Evolutionary conservation across 177 flowering plant genomes (phyloP).

Genomic region (Vitis hybrid): DNA sequence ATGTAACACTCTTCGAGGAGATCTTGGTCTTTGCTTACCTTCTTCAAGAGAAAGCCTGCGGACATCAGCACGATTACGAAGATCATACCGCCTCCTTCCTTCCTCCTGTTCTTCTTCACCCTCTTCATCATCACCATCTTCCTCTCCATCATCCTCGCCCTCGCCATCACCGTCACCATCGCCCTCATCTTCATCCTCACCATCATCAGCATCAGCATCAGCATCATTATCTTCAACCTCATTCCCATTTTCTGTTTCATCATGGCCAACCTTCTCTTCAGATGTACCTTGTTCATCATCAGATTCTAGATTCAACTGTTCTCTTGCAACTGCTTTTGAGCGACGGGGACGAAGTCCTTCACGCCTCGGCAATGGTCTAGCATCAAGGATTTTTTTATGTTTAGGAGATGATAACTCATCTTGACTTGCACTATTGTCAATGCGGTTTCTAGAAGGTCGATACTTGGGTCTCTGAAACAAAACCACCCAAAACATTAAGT

Average conservation of each 20-base stretch:
- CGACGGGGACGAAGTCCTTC: slow-evolving; percentile 92
- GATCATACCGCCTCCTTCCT: slow-evolving; percentile 91
- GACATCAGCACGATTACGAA: slow-evolving; percentile 93
- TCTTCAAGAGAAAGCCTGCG: slow-evolving; percentile 73
- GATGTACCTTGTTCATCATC: slow-evolving; percentile 76
- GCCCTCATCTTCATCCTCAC: slow-evolving; percentile 49
- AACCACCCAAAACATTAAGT: slow-evolving; percentile 10
- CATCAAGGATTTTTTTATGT: slow-evolving; percentile 42
- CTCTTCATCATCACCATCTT: slow-evolving; percentile 76
- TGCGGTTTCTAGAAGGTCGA: slow-evolving; percentile 48
- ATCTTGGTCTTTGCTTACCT: slow-evolving; percentile 74
- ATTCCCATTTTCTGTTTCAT: slow-evolving; percentile 72
- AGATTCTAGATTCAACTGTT: slow-evolving; percentile 41
- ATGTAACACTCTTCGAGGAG: slow-evolving; percentile 88
- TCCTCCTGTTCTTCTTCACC: slow-evolving; percentile 87
- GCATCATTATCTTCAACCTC: slow-evolving; percentile 49
- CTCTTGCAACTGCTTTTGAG: slow-evolving; percentile 39
- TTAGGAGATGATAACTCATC: slow-evolving; percentile 57
- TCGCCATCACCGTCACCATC: slow-evolving; percentile 54
- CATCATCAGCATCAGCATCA: slow-evolving; percentile 41
- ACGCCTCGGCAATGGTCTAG: slow-evolving; percentile 66
- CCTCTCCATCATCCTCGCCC: slow-evolving; percentile 53
- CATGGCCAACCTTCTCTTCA: slow-evolving; percentile 63
- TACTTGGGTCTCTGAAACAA: slow-evolving; percentile 55
- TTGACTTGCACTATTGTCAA: slow-evolving; percentile 47